Evolutionary conservation across 2,329 filamentous ascomycete species (phyloP).

Genomic region (Alternaria atra): DNA sequence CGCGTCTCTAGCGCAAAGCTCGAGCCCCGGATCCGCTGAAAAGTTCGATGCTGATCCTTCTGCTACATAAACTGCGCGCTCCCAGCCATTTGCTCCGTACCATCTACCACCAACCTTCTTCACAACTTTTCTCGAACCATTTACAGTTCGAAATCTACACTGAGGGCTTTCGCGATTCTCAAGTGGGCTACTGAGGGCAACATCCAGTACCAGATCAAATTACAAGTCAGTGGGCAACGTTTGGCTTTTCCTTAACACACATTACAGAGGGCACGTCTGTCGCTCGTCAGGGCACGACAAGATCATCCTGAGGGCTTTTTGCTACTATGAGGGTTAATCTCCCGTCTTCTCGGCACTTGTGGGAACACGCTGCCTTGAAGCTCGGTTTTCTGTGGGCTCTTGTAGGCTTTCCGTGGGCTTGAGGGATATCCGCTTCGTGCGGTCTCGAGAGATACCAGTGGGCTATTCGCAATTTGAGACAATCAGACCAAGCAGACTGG

Average conservation of each 20-base stretch:
- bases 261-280: conserved; percentile 46
- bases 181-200: conserved; percentile 48
- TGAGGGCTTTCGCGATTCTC: conserved; percentile 46
- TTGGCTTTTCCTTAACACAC: conserved; percentile 53
- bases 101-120: conserved; percentile 29
- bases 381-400: conserved; percentile 56
- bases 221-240: conserved; percentile 54
- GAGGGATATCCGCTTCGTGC: conserved; percentile 51
- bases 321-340: conserved; percentile 53
- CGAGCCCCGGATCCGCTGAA: conserved; percentile 19
- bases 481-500: conserved; percentile 48
- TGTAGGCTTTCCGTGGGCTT: conserved; percentile 57
- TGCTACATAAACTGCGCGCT: conserved; percentile 25
- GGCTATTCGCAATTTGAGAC: conserved; percentile 55
- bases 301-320: conserved; percentile 52
- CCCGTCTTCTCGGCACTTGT: conserved; percentile 60
- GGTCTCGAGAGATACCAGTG: conserved; percentile 54
- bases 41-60: conserved; percentile 25
- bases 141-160: conserved; percentile 31
- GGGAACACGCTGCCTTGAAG: conserved; percentile 62
- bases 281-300: conserved; percentile 49
- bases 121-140: conserved; percentile 33
- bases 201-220: conserved; percentile 44
- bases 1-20: conserved; percentile 9
- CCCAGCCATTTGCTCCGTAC: conserved; percentile 16